Conservation (phyloP, 2,329 filamentous ascomycete species). For the Remersonia thermophila region DNA sequence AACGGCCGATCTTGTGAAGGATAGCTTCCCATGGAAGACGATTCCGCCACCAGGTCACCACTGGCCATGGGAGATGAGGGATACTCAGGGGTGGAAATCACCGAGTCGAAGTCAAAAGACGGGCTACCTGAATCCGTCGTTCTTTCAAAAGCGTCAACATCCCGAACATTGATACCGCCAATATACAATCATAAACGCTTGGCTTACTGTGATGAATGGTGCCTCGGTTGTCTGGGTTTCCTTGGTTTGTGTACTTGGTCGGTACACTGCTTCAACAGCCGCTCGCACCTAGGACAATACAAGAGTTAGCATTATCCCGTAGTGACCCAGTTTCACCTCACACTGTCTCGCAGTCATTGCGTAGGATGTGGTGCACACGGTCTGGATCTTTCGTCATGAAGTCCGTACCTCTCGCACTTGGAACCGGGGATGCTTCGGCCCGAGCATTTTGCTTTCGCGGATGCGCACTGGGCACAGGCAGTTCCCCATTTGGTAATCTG, state of each 20-base stretch:
- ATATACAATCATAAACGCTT: no score
- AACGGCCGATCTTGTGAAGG: background rate
- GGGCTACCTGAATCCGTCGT: constrained; percentile 1
- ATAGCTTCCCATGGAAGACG: constrained; percentile 2
- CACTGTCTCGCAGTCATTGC: no score
- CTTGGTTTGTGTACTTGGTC: constrained; percentile 10
- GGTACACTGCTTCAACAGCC: constrained; percentile 12
- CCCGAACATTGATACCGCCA: background rate
- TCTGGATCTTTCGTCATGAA: no score
- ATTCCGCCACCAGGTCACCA: background rate
- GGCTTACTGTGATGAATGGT: background rate
- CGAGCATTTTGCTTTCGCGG: constrained; percentile 13
- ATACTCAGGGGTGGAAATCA: constrained; percentile 8
- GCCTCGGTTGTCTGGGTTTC: constrained; percentile 7
- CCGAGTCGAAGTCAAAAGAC: constrained; percentile 2
- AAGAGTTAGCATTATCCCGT: no score
- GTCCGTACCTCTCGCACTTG: constrained; percentile 10
- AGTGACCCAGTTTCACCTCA: no score
- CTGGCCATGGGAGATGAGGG: constrained; percentile 3
- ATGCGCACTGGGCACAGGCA: constrained; percentile 12
- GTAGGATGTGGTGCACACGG: background rate
- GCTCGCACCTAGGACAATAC: constrained; percentile 7
- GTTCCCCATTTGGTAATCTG: constrained; percentile 13
- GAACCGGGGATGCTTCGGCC: constrained; percentile 4
- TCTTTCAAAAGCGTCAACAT: background rate